A percentile compares a stretch with the other conserved stretches of the same genome.
phyloP scores from a whole-genome alignment of 768 basidiomycete genomes.

The Trametes maxima region DNA sequence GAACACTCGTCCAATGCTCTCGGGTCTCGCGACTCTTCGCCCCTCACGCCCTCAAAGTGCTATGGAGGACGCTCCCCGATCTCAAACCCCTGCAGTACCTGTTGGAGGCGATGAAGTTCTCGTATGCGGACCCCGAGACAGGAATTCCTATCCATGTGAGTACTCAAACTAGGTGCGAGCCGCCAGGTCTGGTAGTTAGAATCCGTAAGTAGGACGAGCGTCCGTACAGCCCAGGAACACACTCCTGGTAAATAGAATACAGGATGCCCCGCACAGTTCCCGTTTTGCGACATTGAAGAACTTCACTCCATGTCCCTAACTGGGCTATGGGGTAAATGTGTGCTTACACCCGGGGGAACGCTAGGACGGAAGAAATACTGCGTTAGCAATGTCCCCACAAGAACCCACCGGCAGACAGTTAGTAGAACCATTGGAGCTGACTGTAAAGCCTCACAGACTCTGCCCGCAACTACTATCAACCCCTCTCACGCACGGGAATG shows the following conservation, averaged over 20 bases:
- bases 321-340: no score
- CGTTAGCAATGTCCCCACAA: not conserved
- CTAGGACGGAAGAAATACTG: no score
- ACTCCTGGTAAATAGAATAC: no score
- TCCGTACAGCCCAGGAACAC: no score
- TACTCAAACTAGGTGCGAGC: not conserved
- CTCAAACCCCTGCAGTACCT: not conserved
- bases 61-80: slow-evolving; percentile 9
- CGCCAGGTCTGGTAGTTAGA: not conserved
- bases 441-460: not conserved
- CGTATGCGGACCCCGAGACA: not conserved
- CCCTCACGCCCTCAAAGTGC: slow-evolving; percentile 5
- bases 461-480: not conserved
- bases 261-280: no score
- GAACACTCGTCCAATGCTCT: not conserved
- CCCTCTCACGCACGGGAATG: not conserved
- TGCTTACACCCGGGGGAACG: no score
- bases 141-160: slow-evolving; percentile 8
- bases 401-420: no score
- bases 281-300: no score
- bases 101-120: slow-evolving; percentile 3
- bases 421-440: not conserved
- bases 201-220: no score
- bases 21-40: slow-evolving; percentile 3
- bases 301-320: no score